Base-by-base conservation (phyloP, 805 yeast species). In the Priceomyces haplophilus region DNA sequence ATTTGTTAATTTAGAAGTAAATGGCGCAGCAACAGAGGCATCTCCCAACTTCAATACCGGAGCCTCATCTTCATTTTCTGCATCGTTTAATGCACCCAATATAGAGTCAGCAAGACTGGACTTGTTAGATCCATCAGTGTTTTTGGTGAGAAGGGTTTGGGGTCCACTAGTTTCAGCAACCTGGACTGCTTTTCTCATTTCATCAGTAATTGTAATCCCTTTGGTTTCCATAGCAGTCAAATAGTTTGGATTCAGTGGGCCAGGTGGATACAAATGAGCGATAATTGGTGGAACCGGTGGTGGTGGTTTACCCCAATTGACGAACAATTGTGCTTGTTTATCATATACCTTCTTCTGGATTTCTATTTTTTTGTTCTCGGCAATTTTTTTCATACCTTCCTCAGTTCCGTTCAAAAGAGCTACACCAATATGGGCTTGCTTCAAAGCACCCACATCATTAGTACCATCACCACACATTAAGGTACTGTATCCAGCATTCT, bases 401-500 rank as follows among this genome's bases (percentile, higher is more conserved):
- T 87, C 96, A 43, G 99, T 90, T 68, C 98, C 99, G 58, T 93
- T 93, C 62, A 93, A 76, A 54, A 93, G 73, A n/a, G 99, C 99
- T 61, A 93, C 87, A 73, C 99, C 99, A 59, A 93, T 85, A 59
- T 93, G 96, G 2, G 99, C 98, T 72, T 93, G 98, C 65, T 93
- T 93, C 68, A 93, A 79, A 42, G 99, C 99, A 66, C 99, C 99
- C 39, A 93, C 99, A 73, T 93, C 99, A 61, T 93, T 93, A n/a
- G 99, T 93, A 68, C 99, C 99, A 69, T 93, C 99, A 75, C 99
- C 99, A 69, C 99, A 93, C 99, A 93, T 93, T 55, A 93, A 76
- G 18, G 98, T 93, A 59, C 80, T 85, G 67, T 91, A 93, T 19
- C 97, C 97, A 62, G 88, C 76, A 48, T 80, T 83, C 64, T 91